Conservation (phyloP, 148 eudicot genomes). For the Cornus kousa region DNA sequence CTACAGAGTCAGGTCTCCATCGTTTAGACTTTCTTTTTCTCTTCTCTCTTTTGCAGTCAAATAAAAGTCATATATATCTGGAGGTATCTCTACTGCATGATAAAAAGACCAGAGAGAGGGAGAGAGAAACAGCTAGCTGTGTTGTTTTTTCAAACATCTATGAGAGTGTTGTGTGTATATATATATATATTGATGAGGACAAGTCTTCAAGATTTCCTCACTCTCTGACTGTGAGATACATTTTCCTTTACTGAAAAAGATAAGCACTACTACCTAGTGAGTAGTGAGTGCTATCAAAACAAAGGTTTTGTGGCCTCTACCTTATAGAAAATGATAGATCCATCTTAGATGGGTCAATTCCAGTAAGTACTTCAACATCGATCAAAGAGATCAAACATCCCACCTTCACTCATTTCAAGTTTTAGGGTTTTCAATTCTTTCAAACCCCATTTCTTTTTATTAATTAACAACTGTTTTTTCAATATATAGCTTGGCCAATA, state of each 20-base stretch:
- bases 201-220: neutral
- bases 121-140: too few relatives aligned
- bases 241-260: constrained; percentile 9
- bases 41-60: too few relatives aligned
- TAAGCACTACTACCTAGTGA: too few relatives aligned
- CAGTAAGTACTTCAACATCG: too few relatives aligned
- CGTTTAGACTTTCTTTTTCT: too few relatives aligned
- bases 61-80: too few relatives aligned
- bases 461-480: neutral
- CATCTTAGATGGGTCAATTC: neutral
- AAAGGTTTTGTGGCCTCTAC: neutral
- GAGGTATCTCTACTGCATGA: too few relatives aligned
- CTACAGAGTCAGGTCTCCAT: too few relatives aligned
- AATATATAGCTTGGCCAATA: neutral
- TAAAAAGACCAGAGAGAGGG: too few relatives aligned
- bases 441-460: neutral
- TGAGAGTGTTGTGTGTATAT: too few relatives aligned
- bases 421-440: neutral
- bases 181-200: too few relatives aligned
- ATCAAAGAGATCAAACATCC: neutral
- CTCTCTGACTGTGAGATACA: neutral
- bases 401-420: neutral
- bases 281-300: neutral
- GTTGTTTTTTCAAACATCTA: too few relatives aligned
- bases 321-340: neutral